Evolutionary conservation across 305 asterid species (phyloP), one percentile per base, ranked within the genome.

Genomic region (Fraxinus xanthoxyloides): DNA sequence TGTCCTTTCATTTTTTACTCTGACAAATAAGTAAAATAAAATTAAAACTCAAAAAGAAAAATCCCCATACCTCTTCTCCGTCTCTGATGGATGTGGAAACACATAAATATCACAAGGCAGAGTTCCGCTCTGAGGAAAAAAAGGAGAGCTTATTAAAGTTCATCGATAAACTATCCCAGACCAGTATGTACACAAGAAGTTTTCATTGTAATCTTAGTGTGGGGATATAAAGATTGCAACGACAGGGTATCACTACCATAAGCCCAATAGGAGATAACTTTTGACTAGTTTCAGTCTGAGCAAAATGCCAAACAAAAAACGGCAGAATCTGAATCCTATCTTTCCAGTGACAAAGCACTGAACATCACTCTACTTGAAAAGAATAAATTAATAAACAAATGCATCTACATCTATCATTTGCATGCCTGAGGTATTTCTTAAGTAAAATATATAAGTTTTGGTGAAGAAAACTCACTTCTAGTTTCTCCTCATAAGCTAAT

Each of bases 101-200:
- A 63, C 51, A 17, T 67, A 17, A 43, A 43, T 40, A 70, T 65
- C 89, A 56, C 9, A 12, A 0, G 85, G 77, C 80, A 86, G 46
- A 81, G 77, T 23, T 54, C 86, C 88, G 82, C 83, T 75, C 94
- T 91, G 56, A 0, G 75, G 79, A 43, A 7, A 75, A 32, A 61
- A 46, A 3, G 56, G 56, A 46, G 69, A 48, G 4, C 17, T 63
- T 65, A 79, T 34, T 26, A 65, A 82, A 82, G 3, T 8, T 76
- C 43, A 32, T 61, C 40, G 51, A 2, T 5, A 75, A 77, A 28
- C 43, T 0, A 79, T 3, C 21, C 32, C 38, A 65, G 23, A 2
- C n/a, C 35, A 76, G 31, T 19, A 61, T 4, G 61, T 36, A 65
- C 19, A 23, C 10, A 43, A 12, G 56, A n/a, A 54, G 56, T 56